Evolutionary conservation across 352 stramenopile genomes (phyloP), one percentile per base, ranked within the genome.

Genomic region (Globisporangium apiculatum): DNA sequence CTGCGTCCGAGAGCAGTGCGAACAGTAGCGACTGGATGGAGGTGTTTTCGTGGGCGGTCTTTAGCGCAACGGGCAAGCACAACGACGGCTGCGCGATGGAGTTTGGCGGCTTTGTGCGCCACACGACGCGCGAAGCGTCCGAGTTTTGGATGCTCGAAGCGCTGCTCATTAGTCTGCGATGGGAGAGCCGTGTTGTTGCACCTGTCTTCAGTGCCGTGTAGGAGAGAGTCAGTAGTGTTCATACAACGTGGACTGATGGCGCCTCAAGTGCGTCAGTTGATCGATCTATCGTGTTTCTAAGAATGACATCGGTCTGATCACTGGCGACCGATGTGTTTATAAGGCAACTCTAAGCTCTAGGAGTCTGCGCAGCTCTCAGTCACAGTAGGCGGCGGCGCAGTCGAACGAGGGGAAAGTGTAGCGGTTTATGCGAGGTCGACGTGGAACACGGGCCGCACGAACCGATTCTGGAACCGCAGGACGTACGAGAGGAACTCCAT

Each of bases 401-500:
- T 31, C 24, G 24, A 31, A 31, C 24, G 24, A 31, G 24, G 24
- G 3, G 24, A 1, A 2, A 31, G 24, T 31, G 24, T 31, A 31
- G 24, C 24, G 2, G 11, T 12, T 43, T 43, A 43, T 14, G 7
- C 11, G 12, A 62, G 31, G 4, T 48, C 55, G 7, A 76, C 51
- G 17, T 64, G 58, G 36, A 77, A 77, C 8, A 70, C 48, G 1
- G 66, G 65, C 6, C 55, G 60, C 42, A 77, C 60, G 8, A 64
- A 61, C 42, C 53, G 52, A 38, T 71, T 70, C 61, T 77, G 61
- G 48, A 74, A 85, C 7, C 75, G 75, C 48, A 87, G 62, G 10
- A 75, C 72, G 24, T 87, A 75, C 40, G 81, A 68, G 41, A 87
- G 65, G 18, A 86, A 71, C 55, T 89, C 76, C 35, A 86, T 68